A percentile compares a stretch with the other conserved stretches of the same genome.
Evolutionary conservation across 2,329 filamentous ascomycete species (phyloP).

Genomic region (Clathrospora elynae): DNA sequence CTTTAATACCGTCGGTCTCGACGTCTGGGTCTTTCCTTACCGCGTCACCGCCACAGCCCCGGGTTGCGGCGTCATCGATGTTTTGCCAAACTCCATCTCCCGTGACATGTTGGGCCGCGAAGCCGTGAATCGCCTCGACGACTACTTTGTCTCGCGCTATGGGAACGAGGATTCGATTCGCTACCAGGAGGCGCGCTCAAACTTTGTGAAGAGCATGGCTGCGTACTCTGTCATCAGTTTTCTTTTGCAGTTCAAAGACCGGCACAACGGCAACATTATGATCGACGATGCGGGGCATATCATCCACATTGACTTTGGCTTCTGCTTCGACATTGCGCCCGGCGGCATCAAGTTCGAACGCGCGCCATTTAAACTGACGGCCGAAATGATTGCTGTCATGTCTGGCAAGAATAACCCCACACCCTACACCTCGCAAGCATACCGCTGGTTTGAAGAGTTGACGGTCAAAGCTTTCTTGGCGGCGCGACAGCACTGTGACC

Average conservation of each 20-base stretch:
- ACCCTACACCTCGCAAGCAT: conserved; percentile 73
- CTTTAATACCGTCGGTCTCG: conserved; percentile 90
- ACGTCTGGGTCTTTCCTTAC: conserved; percentile 97
- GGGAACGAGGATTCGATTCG: conserved; percentile 92
- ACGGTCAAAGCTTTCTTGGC: conserved; percentile 95
- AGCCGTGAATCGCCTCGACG: conserved; percentile 95
- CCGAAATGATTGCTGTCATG: conserved; percentile 99
- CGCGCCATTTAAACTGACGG: conserved; percentile 95
- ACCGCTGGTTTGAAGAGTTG: conserved; percentile 94
- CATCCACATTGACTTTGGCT: conserved; percentile 97
- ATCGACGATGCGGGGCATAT: conserved; percentile 96
- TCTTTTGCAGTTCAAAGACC: conserved; percentile 96
- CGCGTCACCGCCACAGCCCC: conserved; percentile 96
- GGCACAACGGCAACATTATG: conserved; percentile 99
- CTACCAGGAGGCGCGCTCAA: conserved; percentile 93
- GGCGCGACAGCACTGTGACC: conserved; percentile 81
- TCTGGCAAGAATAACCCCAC: conserved; percentile 65
- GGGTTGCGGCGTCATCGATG: conserved; percentile 97
- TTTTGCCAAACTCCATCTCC: conserved; percentile 95
- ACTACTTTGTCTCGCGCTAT: conserved; percentile 97
- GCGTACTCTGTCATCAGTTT: conserved; percentile 98
- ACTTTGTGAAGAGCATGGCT: conserved; percentile 99
- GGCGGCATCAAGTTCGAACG: conserved; percentile 97
- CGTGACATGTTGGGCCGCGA: conserved; percentile 98
- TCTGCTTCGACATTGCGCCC: conserved; percentile 98